These are phyloP conservation scores for Penicillium turbatum DNA, from an alignment of 495 filamentous ascomycete species.

Conservation along the genomic window DNA sequence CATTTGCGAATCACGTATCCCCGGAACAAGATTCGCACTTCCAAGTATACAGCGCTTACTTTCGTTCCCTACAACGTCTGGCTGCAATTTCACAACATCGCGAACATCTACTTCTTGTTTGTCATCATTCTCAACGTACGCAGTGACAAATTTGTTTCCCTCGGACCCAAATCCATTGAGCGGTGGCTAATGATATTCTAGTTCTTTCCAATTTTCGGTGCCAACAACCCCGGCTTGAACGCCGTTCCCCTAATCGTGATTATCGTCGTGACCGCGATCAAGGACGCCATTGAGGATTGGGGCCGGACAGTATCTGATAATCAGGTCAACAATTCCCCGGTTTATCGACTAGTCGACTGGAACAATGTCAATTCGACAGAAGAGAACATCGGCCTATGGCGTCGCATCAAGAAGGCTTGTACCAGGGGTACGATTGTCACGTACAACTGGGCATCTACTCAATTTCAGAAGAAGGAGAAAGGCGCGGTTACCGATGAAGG, in stretches of 20 bases:
- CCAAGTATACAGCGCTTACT: conserved; percentile 92
- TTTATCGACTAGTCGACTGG: conserved; percentile 84
- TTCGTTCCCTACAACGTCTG: conserved; percentile 98
- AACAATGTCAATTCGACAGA: conserved; percentile 90
- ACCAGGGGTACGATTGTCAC: conserved; percentile 56
- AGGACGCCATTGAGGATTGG: conserved; percentile 98
- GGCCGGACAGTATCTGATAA: conserved; percentile 87
- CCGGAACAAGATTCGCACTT: conserved; percentile 95
- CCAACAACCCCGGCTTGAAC: conserved; percentile 82
- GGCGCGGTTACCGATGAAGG: conserved; percentile 33
- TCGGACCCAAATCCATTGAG: neutral
- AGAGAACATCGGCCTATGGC: conserved; percentile 82
- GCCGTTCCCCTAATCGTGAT: conserved; percentile 93
- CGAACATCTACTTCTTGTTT: conserved; percentile 97
- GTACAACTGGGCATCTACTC: conserved; percentile 53
- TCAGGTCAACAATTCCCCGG: conserved; percentile 92
- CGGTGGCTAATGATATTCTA: conserved; percentile 32
- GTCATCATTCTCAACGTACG: conserved; percentile 90
- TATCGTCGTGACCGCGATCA: conserved; percentile 82
- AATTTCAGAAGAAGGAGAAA: conserved; percentile 32
- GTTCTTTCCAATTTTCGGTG: conserved; percentile 96
- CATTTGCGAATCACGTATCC: conserved; percentile 64
- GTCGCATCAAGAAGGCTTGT: conserved; percentile 85
- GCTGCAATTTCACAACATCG: conserved; percentile 98
- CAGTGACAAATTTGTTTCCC: conserved; percentile 12